These are phyloP conservation scores for Pulveroboletus sp. DNA, from an alignment of 1,284 basidiomycete species.

Conservation along the genomic window DNA sequence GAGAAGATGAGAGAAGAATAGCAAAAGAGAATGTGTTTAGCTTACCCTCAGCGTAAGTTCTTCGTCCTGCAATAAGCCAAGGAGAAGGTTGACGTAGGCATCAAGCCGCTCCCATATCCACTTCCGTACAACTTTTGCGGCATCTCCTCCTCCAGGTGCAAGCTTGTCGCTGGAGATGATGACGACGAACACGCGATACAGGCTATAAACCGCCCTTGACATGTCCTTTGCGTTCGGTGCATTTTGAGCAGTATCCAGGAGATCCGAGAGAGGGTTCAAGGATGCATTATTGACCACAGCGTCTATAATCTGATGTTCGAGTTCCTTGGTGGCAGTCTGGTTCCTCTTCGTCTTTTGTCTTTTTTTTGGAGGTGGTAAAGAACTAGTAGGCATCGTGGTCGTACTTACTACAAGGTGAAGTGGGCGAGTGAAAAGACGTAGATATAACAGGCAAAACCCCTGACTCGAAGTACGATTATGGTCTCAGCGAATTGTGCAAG, in stretches of 20 bases:
- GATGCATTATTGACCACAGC: conserved; percentile 58
- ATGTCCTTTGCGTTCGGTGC: conserved; percentile 53
- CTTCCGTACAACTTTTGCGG: conserved; percentile 63
- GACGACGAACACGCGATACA: conserved; percentile 78
- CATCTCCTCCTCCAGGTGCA: conserved; percentile 47
- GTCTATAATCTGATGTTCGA: conserved; percentile 54
- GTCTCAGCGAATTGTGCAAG: no score
- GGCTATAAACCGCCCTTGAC: conserved; percentile 79
- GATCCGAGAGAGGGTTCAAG: conserved; percentile 79
- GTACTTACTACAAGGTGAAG: neutral
- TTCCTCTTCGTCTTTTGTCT: conserved; percentile 50
- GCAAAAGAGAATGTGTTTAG: conserved; percentile 1
- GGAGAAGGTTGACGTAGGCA: conserved; percentile 65
- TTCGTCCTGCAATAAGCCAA: conserved; percentile 71
- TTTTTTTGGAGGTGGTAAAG: conserved; percentile 57
- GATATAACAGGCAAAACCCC: conserved; percentile 15
- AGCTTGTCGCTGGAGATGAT: conserved; percentile 65
- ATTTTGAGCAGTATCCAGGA: conserved; percentile 58
- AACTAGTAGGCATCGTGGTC: conserved; percentile 40
- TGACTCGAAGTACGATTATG: neutral
- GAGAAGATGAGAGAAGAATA: conserved; percentile 7
- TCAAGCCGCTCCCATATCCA: conserved; percentile 78
- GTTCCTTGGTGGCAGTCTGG: conserved; percentile 39
- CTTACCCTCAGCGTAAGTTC: conserved; percentile 64
- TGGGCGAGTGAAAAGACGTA: neutral